Conservation (phyloP, 192 early-diverging fungal species). For the Coemansia sp. region DNA sequence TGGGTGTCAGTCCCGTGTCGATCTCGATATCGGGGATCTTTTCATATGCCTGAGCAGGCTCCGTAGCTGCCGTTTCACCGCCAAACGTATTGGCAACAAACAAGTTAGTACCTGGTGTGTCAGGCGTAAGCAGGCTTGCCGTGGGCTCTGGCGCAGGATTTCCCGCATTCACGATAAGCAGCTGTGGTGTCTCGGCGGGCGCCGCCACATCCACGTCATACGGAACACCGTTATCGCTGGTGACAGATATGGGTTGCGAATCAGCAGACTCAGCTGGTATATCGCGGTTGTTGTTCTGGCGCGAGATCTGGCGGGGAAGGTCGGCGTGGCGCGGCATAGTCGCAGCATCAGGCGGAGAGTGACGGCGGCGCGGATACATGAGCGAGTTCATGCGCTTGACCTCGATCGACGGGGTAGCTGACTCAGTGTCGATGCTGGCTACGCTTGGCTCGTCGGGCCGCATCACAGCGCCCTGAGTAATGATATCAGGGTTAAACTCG, state of each 20-base stretch:
- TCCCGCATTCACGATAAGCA: not conserved
- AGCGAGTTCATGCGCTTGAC: slow-evolving; percentile 28
- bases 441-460: not conserved
- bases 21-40: not conserved
- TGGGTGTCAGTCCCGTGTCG: slow-evolving; percentile 1
- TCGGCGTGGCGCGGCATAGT: slow-evolving; percentile 1
- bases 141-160: not conserved
- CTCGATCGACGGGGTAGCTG: slow-evolving; percentile 15
- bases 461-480: slow-evolving; percentile 5
- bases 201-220: not conserved
- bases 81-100: slow-evolving; percentile 9
- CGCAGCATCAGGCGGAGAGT: not conserved
- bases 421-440: slow-evolving; percentile 2
- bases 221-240: not conserved
- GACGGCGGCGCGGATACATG: slow-evolving; percentile 17
- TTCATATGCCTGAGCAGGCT: not conserved
- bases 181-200: not conserved
- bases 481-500: slow-evolving; percentile 21
- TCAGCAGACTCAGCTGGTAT: not conserved
- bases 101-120: slow-evolving; percentile 18
- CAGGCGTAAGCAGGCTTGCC: slow-evolving; percentile 34
- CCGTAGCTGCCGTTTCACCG: not conserved
- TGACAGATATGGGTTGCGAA: not conserved
- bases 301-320: slow-evolving; percentile 22
- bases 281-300: slow-evolving; percentile 2